Evolutionary conservation across 768 basidiomycete species (phyloP), one percentile per base, ranked within the genome.

Genomic region (Pulveroboletus sp.): DNA sequence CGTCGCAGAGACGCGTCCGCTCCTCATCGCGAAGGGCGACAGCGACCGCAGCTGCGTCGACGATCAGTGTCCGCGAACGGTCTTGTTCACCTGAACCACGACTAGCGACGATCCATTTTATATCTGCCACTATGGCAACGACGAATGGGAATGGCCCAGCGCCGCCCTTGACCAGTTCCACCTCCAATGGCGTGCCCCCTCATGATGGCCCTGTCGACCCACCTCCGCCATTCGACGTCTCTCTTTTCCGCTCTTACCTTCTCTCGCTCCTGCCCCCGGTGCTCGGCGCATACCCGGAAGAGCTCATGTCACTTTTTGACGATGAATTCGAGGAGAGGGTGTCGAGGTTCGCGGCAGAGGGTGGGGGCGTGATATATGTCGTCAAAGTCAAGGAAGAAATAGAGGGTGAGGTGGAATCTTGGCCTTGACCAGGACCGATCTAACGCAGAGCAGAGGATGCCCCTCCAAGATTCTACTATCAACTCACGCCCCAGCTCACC

Each of bases 291-390:
- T 62, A 71, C 10, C 73, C 74, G 1, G 71, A 75, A 36, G 89
- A 93, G 48, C 71, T 93, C 2, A 76, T 84, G 33, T 71, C 78
- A 0, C 62, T 88, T 32, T 83, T 93, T 56, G 84, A 89, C 59
- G 79, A 81, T 46, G 78, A 79, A 24, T 93, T 90, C 54, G 78
- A 84, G 49, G 89, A 88, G 55, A 82, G 80, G 57, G 84, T 91
- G 18, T 65, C 78, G 43, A 78, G 84, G 49, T 93, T 93, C 70
- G 83, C 88, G 8, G 71, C 73, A 4, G 91, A 93, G 56, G 81
- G 78, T 27, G 83, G 83, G 6, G 87, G 80, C 13, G 87, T 85
- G 27, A 72, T 93, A 39, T 93, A 93, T 66, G 83, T 93, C 27
- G 83, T 89, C 33, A 92, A 93, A 71, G 73, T 76, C 51, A 84